Conservation (phyloP, 352 stramenopile species). For the Discostella stelligera region DNA sequence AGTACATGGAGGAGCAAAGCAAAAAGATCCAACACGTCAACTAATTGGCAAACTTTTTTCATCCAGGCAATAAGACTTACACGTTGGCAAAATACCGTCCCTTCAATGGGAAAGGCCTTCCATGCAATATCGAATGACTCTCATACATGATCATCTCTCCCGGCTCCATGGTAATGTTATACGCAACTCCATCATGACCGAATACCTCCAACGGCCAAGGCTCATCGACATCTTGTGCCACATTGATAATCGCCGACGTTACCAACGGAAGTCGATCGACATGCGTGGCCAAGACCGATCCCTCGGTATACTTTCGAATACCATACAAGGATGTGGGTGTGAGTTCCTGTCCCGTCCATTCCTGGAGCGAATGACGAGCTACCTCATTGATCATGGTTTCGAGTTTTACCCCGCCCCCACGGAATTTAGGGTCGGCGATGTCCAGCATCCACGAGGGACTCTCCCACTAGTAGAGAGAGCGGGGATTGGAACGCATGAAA, state of each 20-base stretch:
- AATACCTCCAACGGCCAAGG: constrained; percentile 86
- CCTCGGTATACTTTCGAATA: constrained; percentile 73
- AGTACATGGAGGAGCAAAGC: no score
- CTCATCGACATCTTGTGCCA: constrained; percentile 83
- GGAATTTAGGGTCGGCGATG: constrained; percentile 68
- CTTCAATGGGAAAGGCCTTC: constrained; percentile 73
- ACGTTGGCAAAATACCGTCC: constrained; percentile 75
- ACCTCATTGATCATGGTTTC: constrained; percentile 76
- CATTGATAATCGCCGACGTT: constrained; percentile 83
- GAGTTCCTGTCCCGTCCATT: constrained; percentile 84
- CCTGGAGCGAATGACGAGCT: constrained; percentile 69
- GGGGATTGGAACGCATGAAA: background rate
- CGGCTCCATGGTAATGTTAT: constrained; percentile 85
- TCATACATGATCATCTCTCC: constrained; percentile 87
- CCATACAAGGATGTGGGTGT: constrained; percentile 83
- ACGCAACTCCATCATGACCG: constrained; percentile 81
- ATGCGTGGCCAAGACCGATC: constrained; percentile 74
- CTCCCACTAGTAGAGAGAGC: constrained; percentile 66
- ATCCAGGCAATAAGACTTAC: constrained; percentile 32
- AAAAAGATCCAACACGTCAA: no score
- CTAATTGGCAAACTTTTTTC: background rate
- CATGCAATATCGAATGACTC: constrained; percentile 78
- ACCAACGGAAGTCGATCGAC: constrained; percentile 81
- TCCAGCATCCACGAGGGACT: constrained; percentile 78
- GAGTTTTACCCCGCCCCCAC: constrained; percentile 56